Percentiles rank a stretch among this genome's conserved stretches.
Evolutionary conservation across 768 basidiomycete species (phyloP).

Genomic region (Lentinula sp.): DNA sequence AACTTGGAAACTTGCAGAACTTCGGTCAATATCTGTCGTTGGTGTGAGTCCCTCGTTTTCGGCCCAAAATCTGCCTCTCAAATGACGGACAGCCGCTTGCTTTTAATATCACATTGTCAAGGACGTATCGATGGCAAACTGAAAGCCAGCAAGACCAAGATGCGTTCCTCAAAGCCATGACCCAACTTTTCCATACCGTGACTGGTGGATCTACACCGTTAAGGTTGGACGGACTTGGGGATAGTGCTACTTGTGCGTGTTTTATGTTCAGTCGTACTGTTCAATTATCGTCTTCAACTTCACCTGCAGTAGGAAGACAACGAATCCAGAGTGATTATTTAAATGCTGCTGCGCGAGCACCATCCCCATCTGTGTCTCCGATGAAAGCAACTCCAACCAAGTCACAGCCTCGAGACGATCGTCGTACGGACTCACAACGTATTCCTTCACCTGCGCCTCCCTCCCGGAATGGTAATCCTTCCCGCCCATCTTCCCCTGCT

Average conservation of each 20-base stretch:
- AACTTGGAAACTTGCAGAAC: conserved; percentile 84
- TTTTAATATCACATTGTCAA: conserved; percentile 82
- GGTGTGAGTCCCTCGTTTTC: conserved; percentile 44
- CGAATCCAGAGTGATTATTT: conserved; percentile 16
- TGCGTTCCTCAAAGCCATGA: conserved; percentile 59
- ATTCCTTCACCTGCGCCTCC: conserved; percentile 14
- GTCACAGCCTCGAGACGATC: conserved; percentile 18
- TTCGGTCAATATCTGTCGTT: conserved; percentile 71
- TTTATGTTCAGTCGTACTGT: neutral
- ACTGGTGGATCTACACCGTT: conserved; percentile 37
- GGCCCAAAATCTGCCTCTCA: conserved; percentile 4
- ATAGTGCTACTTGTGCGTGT: conserved; percentile 25
- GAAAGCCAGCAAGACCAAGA: conserved; percentile 70
- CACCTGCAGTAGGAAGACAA: conserved; percentile 10
- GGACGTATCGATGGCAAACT: conserved; percentile 88
- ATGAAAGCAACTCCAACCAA: conserved; percentile 3
- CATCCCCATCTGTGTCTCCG: conserved; percentile 12
- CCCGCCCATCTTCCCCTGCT: conserved; percentile 36
- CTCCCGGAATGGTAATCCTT: conserved; percentile 19
- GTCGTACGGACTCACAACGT: conserved; percentile 14
- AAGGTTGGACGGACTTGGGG: conserved; percentile 53
- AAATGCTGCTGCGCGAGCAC: conserved; percentile 8
- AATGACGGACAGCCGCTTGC: conserved; percentile 40
- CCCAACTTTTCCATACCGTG: conserved; percentile 54
- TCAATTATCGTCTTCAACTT: neutral